phyloP scores from a whole-genome alignment of 2,329 filamentous ascomycete species.

The Emericellopsis cladophorae region DNA sequence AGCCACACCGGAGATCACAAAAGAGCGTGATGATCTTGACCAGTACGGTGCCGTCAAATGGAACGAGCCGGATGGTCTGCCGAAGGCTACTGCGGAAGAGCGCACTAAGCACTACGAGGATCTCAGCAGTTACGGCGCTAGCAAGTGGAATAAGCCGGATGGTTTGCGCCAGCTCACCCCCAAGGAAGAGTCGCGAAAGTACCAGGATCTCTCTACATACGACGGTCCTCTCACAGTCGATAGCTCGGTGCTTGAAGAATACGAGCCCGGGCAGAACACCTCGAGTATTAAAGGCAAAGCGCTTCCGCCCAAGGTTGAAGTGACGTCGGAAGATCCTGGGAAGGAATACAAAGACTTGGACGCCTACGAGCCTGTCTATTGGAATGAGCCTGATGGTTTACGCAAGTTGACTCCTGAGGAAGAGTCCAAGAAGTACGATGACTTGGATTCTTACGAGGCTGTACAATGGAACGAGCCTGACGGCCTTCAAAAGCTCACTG shows the following conservation, averaged over 20 bases:
- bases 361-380: constrained; percentile 21
- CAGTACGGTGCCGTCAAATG: constrained; percentile 12
- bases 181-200: constrained; percentile 21
- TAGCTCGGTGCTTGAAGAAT: constrained; percentile 13
- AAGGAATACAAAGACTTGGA: constrained; percentile 27
- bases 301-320: constrained; percentile 20
- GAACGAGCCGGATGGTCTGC: constrained; percentile 14
- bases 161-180: constrained; percentile 13
- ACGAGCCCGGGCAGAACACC: constrained; percentile 14
- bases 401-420: constrained; percentile 18
- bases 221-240: constrained; percentile 19
- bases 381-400: constrained; percentile 23
- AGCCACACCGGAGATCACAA: constrained; percentile 10
- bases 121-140: constrained; percentile 21
- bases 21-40: constrained; percentile 19
- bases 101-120: constrained; percentile 24
- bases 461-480: constrained; percentile 15
- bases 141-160: constrained; percentile 20
- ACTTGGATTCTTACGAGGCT: constrained; percentile 20
- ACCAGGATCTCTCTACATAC: constrained; percentile 21
- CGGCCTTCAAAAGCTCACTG: constrained; percentile 4
- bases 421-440: constrained; percentile 24
- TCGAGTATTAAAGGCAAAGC: constrained; percentile 20
- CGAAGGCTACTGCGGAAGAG: constrained; percentile 15
- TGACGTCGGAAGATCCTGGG: constrained; percentile 11